A percentile compares a stretch with the other conserved stretches of the same genome.
phyloP scores from a whole-genome alignment of 345 rosid genomes.

The Eucalyptus fibrosa region DNA sequence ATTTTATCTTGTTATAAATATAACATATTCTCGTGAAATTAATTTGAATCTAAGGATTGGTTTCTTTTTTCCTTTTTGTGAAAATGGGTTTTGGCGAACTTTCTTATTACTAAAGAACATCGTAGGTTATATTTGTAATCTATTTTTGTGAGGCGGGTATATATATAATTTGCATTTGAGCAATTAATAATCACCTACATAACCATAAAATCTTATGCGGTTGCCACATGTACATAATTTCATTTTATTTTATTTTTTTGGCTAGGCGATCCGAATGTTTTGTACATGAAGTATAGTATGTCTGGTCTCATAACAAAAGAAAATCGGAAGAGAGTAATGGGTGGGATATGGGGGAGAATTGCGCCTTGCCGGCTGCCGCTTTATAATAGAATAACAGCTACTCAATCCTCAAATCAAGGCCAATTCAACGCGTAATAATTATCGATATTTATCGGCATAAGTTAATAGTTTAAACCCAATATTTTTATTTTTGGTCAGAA shows the following conservation, averaged over 20 bases:
- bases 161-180: not conserved
- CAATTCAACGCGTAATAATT: not conserved
- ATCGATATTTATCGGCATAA: not conserved
- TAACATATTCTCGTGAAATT: not conserved
- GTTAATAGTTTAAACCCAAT: not conserved
- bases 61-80: fast-evolving
- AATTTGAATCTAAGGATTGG: not conserved
- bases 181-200: not conserved
- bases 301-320: not conserved
- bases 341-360: not conserved
- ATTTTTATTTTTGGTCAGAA: not conserved
- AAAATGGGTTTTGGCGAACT: not conserved
- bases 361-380: not conserved
- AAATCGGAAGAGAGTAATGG: not conserved
- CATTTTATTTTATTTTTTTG: not conserved
- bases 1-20: not conserved
- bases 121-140: not conserved
- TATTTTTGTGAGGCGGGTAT: not conserved
- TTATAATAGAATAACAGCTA: not conserved
- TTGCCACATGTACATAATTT: not conserved
- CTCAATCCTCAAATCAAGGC: not conserved
- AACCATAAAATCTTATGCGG: not conserved
- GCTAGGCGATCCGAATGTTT: not conserved
- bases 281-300: not conserved
- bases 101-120: not conserved